A percentile compares a stretch with the other conserved stretches of the same genome.
These are phyloP conservation scores for Diplodia mutila DNA, from an alignment of 2,329 filamentous ascomycete species.

Conservation along the genomic window DNA sequence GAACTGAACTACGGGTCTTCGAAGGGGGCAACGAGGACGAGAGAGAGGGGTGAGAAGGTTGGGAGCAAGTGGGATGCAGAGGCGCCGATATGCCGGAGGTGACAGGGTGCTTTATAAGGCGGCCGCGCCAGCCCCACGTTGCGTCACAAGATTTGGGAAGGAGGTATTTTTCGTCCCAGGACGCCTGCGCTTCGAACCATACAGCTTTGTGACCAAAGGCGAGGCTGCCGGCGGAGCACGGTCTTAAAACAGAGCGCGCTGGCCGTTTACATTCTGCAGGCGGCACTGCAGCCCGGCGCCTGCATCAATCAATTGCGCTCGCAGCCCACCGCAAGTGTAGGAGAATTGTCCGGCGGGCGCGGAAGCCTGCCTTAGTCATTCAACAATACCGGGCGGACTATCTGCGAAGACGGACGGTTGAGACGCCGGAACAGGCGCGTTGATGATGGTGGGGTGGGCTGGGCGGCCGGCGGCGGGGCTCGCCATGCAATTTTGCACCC, in stretches of 20 bases:
- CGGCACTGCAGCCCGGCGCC: background rate
- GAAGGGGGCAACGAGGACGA: slow-evolving; percentile 9
- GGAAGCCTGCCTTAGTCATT: slow-evolving; percentile 14
- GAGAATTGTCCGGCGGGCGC: slow-evolving; percentile 7
- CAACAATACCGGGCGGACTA: slow-evolving; percentile 13
- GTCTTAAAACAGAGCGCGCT: background rate
- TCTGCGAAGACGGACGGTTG: slow-evolving; percentile 20
- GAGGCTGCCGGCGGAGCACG: background rate
- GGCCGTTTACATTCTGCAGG: background rate
- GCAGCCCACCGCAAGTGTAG: background rate
- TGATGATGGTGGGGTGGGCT: slow-evolving; percentile 21
- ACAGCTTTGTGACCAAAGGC: background rate
- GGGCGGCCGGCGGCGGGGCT: slow-evolving; percentile 18
- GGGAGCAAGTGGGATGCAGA: slow-evolving; percentile 28
- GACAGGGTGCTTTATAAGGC: slow-evolving; percentile 26
- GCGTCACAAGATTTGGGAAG: slow-evolving; percentile 24
- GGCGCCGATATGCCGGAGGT: slow-evolving; percentile 27
- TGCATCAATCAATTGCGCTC: slow-evolving; percentile 4
- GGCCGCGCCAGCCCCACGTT: slow-evolving; percentile 23
- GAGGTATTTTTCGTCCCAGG: slow-evolving; percentile 24
- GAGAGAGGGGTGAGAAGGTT: slow-evolving; percentile 16
- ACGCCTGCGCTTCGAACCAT: slow-evolving; percentile 17
- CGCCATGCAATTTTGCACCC: slow-evolving; percentile 9
- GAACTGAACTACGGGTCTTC: slow-evolving; percentile 3
- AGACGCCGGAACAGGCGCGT: slow-evolving; percentile 1